Evolutionary conservation across 139 green algal species (phyloP).

Genomic region (Gonium pectorale): DNA sequence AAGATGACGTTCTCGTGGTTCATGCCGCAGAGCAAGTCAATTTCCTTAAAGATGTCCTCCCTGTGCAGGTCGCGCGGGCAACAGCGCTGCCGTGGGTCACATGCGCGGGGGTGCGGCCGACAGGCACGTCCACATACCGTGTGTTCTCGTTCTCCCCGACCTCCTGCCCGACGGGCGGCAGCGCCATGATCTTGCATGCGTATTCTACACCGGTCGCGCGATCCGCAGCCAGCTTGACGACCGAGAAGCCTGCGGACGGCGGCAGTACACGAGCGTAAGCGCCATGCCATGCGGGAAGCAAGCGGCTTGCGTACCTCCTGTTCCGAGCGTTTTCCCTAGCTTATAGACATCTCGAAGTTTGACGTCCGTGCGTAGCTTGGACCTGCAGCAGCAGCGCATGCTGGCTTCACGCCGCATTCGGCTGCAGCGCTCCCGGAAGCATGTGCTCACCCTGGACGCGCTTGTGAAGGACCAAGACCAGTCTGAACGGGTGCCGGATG

Average conservation of each 20-base stretch:
- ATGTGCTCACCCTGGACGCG: slow-evolving; percentile 32
- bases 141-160: slow-evolving; percentile 82
- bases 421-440: no score
- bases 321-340: slow-evolving; percentile 84
- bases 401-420: no score
- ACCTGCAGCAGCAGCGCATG: no score
- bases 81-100: background rate
- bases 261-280: background rate
- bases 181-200: slow-evolving; percentile 92
- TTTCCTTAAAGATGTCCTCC: slow-evolving; percentile 94
- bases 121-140: slow-evolving; percentile 30
- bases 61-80: slow-evolving; percentile 27
- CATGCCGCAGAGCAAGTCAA: slow-evolving; percentile 87
- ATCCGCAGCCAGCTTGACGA: slow-evolving; percentile 86
- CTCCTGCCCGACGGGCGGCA: slow-evolving; percentile 68
- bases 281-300: no score
- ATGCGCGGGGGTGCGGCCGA: background rate
- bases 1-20: slow-evolving; percentile 89
- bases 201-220: slow-evolving; percentile 70
- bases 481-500: background rate
- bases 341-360: slow-evolving; percentile 83
- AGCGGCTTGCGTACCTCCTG: slow-evolving; percentile 68
- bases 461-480: background rate
- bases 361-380: slow-evolving; percentile 59
- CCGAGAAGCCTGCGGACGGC: slow-evolving; percentile 76